Evolutionary conservation across 495 filamentous ascomycete species (phyloP), one percentile per base, ranked within the genome.

Genomic region (Penicillium paxilli): DNA sequence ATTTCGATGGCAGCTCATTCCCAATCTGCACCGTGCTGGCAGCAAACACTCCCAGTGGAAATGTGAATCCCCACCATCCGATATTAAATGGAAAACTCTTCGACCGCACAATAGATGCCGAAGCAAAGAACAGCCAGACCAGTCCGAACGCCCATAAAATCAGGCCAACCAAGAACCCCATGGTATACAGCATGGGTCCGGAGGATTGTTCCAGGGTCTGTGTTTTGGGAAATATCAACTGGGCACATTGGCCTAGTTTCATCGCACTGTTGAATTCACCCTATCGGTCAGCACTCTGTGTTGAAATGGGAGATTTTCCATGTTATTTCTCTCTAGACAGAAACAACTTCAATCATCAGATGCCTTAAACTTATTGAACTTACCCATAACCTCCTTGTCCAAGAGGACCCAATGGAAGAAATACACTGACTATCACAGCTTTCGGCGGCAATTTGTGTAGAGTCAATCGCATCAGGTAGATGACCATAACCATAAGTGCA

Each of bases 31-130:
- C 68, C 1, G 84, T 85, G 21, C 73, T 70, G 5, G 72, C 59
- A 0, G 83, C 72, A 58, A 79, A 83, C n/a, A 80, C 80, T 24
- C 80, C 83, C 21, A 86, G 54, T 0, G 84, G 84, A 47, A 87
- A 88, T 2, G 76, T 83, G 46, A 87, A 86, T 4, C 78, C 80
- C 85, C 85, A 88, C 83, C 84, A 87, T 1, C 84, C 84, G 59
- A 86, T 80, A 49, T 86, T 87, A 63, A 87, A 87, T 0, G 84
- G 82, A 44, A 87, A 86, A 11, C 56, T 73, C 45, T 60, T 71
- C 9, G 32, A 76, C 4, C 59, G 51, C 0, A 50, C 51, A n/a
- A 74, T 66, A 1, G 71, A 63, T 0, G 63, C 66, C 2, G 67
- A 49, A 8, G 83, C 86, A 47, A 87, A 80, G 58, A 82, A 79